phyloP scores from a whole-genome alignment of 1,284 basidiomycete genomes.

The Rugosomyces carneus region DNA sequence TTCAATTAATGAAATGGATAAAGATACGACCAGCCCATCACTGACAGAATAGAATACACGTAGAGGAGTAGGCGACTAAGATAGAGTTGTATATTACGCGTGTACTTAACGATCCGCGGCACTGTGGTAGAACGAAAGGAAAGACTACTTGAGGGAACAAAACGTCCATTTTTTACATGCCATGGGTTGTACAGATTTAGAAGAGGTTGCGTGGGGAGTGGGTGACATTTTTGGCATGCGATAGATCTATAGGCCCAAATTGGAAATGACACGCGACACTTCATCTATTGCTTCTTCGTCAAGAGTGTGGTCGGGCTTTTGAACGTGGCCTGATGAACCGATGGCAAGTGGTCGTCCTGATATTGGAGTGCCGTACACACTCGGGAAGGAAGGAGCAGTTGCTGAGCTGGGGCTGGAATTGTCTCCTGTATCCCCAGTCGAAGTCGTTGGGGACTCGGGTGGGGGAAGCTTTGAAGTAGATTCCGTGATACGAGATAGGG shows the following conservation, averaged over 20 bases:
- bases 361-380: constrained; percentile 64
- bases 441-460: constrained; percentile 73
- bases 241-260: constrained; percentile 55
- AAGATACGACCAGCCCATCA: constrained; percentile 49
- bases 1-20: constrained; percentile 40
- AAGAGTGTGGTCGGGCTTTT: constrained; percentile 41
- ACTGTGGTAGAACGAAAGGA: constrained; percentile 14
- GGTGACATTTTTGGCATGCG: background rate
- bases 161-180: constrained; percentile 17
- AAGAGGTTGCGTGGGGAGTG: constrained; percentile 4
- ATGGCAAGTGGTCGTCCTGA: constrained; percentile 42
- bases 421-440: constrained; percentile 61
- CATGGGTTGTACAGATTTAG: constrained; percentile 15
- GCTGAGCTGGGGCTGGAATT: constrained; percentile 70
- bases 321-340: constrained; percentile 37
- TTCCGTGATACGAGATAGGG: constrained; percentile 71
- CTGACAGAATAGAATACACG: constrained; percentile 38
- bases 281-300: constrained; percentile 65
- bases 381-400: constrained; percentile 75
- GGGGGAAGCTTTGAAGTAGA: constrained; percentile 51
- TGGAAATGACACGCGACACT: constrained; percentile 72
- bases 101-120: constrained; percentile 18
- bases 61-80: constrained; percentile 20
- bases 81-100: constrained; percentile 20
- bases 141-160: constrained; percentile 10